Conservation (phyloP, 1,139 yeast species). For the Arxiozyma telluris region DNA sequence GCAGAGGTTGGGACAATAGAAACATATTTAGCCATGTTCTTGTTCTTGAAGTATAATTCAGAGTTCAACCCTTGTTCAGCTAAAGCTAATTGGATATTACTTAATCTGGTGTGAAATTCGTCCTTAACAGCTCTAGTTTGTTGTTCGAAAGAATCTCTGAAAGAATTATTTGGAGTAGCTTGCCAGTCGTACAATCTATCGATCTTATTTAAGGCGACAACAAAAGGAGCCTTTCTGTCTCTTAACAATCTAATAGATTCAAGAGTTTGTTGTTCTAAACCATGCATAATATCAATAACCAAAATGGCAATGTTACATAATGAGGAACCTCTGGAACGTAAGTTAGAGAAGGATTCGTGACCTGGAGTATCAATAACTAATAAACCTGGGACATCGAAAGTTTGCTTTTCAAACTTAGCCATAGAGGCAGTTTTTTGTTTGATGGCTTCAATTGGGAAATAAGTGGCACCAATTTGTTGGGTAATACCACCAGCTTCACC, state of each 20-base stretch:
- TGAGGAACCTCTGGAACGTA: constrained; percentile 98
- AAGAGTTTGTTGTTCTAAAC: constrained; percentile 92
- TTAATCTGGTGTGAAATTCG: constrained; percentile 83
- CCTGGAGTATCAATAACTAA: constrained; percentile 98
- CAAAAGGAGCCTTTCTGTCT: constrained; percentile 95
- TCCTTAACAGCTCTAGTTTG: constrained; percentile 81
- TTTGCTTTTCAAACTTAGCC: constrained; percentile 76
- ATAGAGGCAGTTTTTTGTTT: constrained; percentile 84
- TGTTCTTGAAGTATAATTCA: constrained; percentile 90
- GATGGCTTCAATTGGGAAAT: constrained; percentile 94
- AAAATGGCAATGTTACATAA: constrained; percentile 97
- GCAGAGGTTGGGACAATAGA: constrained; percentile 98
- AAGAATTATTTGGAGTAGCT: constrained; percentile 78
- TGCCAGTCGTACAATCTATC: constrained; percentile 98
- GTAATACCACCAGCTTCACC: constrained; percentile 99
- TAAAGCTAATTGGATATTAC: constrained; percentile 78
- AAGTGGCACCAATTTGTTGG: constrained; percentile 99
- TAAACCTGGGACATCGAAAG: constrained; percentile 93
- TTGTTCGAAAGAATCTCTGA: constrained; percentile 83
- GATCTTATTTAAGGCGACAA: constrained; percentile 93
- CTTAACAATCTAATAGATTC: constrained; percentile 87
- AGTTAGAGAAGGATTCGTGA: constrained; percentile 96
- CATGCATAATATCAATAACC: constrained; percentile 98
- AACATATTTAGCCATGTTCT: constrained; percentile 84
- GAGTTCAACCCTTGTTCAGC: constrained; percentile 98